Base-by-base conservation (phyloP, 139 green algal genomes). In the Eudorina sp. region DNA sequence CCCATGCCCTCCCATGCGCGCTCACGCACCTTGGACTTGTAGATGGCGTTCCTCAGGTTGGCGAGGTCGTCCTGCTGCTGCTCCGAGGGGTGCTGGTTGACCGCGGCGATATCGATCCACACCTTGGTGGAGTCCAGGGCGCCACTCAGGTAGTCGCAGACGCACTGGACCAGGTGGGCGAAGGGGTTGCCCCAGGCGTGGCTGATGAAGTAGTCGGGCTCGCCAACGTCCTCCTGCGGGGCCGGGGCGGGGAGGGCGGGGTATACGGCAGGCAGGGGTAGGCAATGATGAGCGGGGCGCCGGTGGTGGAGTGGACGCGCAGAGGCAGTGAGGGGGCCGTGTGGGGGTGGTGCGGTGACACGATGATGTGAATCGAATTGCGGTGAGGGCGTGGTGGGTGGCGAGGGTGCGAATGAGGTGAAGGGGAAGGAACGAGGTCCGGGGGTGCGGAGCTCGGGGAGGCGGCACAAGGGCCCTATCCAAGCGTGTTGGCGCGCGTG, bases 31-130 rank as follows among this genome's bases (percentile, higher is more conserved):
- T 86, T 86, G 29, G 80, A 86, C n/a, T 77, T 86, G 60, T 43
- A 62, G 60, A 86, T 86, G 40, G 80, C 80, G 80, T 86, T 86
- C 60, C 80, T 29, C 58, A 86, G 80, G 62, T 86, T 86, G 27
- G 80, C 80, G 16, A 86, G 80, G 60, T 86, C 80, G 80, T 86
- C 80, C 62, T 86, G 80, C 60, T 86, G 80, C 80, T 86, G 80
- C 60, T 86, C 80, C 41, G 60, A 40, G 80, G 80, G 80, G 60
- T 86, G 80, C 29, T 86, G 80, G 41, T 86, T 86, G 34, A 88
- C 66, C 40, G 82, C 82, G 3, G 66, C 64, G 46, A 79, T 80
- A 45, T 88, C 82, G 36, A 88, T 79, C 82, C 82, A 88, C 46
- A 88, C 76, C 34, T 53, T 51, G 19, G 82, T 88, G 45, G 46